Base-by-base conservation (phyloP, 371 early-diverging fungal genomes). In the Mortierella sp. region DNA sequence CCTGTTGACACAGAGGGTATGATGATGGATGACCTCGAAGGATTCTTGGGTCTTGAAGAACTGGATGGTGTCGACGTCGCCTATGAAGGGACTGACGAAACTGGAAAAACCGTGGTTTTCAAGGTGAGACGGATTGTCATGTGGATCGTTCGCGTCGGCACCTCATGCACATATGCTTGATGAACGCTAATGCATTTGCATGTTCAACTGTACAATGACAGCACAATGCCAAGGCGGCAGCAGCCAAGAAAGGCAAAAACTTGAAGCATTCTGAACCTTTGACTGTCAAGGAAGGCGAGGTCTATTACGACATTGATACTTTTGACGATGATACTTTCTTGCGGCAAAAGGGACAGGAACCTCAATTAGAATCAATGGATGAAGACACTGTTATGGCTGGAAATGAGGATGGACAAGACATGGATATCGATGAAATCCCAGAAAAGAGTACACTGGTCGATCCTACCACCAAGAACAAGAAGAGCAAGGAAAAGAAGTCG, bases 31-130 rank as follows among this genome's bases (percentile, higher is more conserved):
- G 90, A 92, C 45, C 65, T 84, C 31, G 91, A 92, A 28, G 96
- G 95, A 9, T 92, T 95, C 64, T 55, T 93, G 24, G 89, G 93
- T 52, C 84, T 96, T 42, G 95, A 96, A 72, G 97, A 96, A 64
- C 82, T 95, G 24, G 91, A 92, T 27, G 94, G 89, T 54, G 92
- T 95, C 6, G 92, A 94, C 66, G 87, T 95, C 21, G 87, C 87
- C 30, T 91, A 87, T 76, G 88, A 89, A 55, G 88, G 87, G 5
- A 87, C 86, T 38, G 84, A 83, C 13, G 72, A 67, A 0, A 84
- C 86, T 7, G 94, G 92, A 41, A 87, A 83, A 70, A 85, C 87
- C 0, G 83, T 90, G 27, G 84, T 83, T 57, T 92, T 92, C 68
- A 90, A 91, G 86, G 94, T 92, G 72, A 62, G 67, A 39, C 21